Percentiles rank a stretch among this genome's conserved stretches.
These are phyloP conservation scores for Rosa rugosa DNA, from an alignment of 306 rosid genomes.

Conservation along the genomic window DNA sequence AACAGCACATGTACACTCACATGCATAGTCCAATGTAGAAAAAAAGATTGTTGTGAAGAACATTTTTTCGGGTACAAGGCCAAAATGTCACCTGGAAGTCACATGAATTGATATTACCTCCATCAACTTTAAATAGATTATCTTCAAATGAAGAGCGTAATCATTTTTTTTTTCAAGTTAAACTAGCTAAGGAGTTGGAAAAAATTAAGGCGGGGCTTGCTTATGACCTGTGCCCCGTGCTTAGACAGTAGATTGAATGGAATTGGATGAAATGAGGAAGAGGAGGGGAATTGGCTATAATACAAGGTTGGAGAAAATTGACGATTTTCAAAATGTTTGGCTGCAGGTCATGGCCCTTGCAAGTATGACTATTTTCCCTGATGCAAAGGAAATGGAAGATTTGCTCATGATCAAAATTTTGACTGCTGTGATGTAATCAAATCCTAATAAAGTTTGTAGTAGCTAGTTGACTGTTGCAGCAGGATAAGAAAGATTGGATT, in stretches of 20 bases:
- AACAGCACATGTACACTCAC: not conserved
- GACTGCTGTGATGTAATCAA: constrained; percentile 5
- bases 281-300: not conserved
- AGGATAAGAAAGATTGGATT: not conserved
- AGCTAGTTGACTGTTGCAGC: not conserved
- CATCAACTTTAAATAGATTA: not conserved
- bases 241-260: too few species aligned
- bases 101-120: not conserved
- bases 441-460: not conserved
- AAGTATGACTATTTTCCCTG: constrained; percentile 51
- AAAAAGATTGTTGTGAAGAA: not conserved
- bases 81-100: not conserved
- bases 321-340: constrained; percentile 8
- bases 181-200: too few species aligned
- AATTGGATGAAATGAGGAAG: not conserved
- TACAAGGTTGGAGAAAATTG: not conserved
- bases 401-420: constrained; percentile 7
- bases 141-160: too few species aligned
- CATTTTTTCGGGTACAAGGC: not conserved
- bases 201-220: too few species aligned
- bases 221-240: too few species aligned
- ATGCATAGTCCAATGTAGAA: not conserved
- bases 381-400: constrained; percentile 20
- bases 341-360: constrained; percentile 64
- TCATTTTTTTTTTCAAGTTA: too few species aligned